Conservation (phyloP, 495 filamentous ascomycete genomes). For the Lineolata rhizophorae region DNA sequence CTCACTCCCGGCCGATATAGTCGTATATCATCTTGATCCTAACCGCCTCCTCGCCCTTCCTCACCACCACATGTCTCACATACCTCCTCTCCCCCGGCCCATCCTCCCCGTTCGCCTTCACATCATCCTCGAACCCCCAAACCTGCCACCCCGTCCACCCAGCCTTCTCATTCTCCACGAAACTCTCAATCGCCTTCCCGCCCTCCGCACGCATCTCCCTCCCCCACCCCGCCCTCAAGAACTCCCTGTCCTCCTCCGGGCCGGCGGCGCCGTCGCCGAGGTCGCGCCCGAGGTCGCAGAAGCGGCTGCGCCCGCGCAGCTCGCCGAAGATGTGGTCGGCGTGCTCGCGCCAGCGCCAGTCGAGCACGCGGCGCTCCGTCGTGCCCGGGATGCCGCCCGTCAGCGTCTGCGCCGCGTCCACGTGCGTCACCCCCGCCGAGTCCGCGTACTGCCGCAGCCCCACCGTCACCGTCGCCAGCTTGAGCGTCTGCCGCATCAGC, state of each 20-base stretch:
- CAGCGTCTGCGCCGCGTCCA: constrained; percentile 61
- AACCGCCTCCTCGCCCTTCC: constrained; percentile 38
- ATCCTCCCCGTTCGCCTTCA: too few species aligned
- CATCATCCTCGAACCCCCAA: constrained; percentile 38
- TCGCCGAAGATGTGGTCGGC: constrained; percentile 64
- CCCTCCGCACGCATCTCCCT: constrained; percentile 28
- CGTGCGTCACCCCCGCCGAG: constrained; percentile 28
- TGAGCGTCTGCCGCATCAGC: constrained; percentile 57
- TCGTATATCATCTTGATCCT: constrained; percentile 56
- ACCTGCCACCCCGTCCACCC: constrained; percentile 41
- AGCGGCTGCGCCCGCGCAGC: constrained; percentile 38
- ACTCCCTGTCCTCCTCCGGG: constrained; percentile 17
- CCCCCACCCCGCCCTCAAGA: constrained; percentile 27
- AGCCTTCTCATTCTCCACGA: constrained; percentile 29
- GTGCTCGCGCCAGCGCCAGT: constrained; percentile 49
- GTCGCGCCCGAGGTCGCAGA: constrained; percentile 18
- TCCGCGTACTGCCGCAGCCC: constrained; percentile 30
- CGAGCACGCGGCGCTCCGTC: constrained; percentile 45
- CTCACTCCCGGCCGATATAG: too few species aligned
- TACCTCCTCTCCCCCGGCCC: constrained; percentile 36
- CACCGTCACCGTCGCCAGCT: constrained; percentile 50
- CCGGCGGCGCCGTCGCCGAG: constrained; percentile 21
- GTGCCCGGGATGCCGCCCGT: constrained; percentile 58
- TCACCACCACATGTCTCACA: constrained; percentile 39
- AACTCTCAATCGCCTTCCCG: constrained; percentile 28